Evolutionary conservation across 352 stramenopile species (phyloP), one percentile per base, ranked within the genome.

Genomic region (Thalassiosira hispida): DNA sequence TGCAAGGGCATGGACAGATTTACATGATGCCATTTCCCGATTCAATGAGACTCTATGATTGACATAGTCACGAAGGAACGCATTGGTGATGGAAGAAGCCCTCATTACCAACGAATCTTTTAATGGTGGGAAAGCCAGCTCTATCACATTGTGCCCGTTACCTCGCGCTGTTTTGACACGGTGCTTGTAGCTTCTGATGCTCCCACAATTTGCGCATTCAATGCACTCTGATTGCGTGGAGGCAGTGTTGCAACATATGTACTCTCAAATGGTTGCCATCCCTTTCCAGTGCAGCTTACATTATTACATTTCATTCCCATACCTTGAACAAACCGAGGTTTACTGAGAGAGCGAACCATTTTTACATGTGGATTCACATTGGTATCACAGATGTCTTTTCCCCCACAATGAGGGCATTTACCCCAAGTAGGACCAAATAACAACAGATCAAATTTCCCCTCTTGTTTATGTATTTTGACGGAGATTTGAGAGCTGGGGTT

Each of bases 41-140:
- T 59, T 42, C 27, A 69, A 59, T 11, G 1, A 22, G 27, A 46
- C 42, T 49, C n/a, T 7, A 0, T 4, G 0, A 69, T 0, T 47
- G 18, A 69, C 0, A 42, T 35, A 69, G n/a, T 69, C 61, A 11
- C 61, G n/a, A 27, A 69, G 2, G 18, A 69, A 69, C 0, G 25
- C 61, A 8, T 6, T 27, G 9, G 18, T 46, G 8, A 59, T 6
- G 7, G 31, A n/a, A 1, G 2, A 5, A 18, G 22, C 0, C 18
- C 59, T 69, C 4, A 46, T 9, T 11, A 47, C 46, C 46, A n/a
- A n/a, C n/a, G n/a, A n/a, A n/a, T n/a, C n/a, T n/a, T n/a, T n/a
- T n/a, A n/a, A n/a, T n/a, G n/a, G n/a, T n/a, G n/a, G n/a, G n/a
- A n/a, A n/a, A n/a, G n/a, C n/a, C n/a, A n/a, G n/a, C n/a, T n/a